These are phyloP conservation scores for Mrakiaceae sp. DNA, from an alignment of 1,284 basidiomycete species.

Conservation along the genomic window DNA sequence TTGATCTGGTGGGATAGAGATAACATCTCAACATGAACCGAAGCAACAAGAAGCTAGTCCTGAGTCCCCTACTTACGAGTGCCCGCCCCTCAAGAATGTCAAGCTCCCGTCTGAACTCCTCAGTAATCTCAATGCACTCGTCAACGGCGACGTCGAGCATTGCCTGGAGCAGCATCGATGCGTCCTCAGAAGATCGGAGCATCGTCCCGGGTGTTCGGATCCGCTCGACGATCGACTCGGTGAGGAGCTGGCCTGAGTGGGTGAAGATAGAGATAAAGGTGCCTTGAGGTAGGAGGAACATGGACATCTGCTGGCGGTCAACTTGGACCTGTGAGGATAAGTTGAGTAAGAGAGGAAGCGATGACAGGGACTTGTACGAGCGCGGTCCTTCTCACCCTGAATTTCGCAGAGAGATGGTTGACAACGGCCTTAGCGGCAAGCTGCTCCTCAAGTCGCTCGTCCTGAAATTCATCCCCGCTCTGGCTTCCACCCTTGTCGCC, in stretches of 20 bases:
- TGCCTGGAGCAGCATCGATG: conserved; percentile 21
- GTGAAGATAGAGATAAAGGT: conserved; percentile 20
- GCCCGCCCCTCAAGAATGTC: conserved; percentile 19
- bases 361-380: not conserved
- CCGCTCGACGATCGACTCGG: conserved; percentile 10
- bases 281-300: conserved; percentile 15
- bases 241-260: conserved; percentile 10
- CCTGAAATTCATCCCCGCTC: too few relatives aligned
- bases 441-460: too few relatives aligned
- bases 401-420: conserved; percentile 5
- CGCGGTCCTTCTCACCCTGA: not conserved
- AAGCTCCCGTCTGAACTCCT: conserved; percentile 12
- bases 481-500: too few relatives aligned
- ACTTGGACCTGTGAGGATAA: not conserved
- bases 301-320: conserved; percentile 11
- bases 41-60: not conserved
- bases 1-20: not conserved
- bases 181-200: conserved; percentile 17
- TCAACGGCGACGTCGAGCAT: conserved; percentile 20
- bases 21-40: not conserved
- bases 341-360: not conserved
- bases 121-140: conserved; percentile 15
- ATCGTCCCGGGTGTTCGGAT: conserved; percentile 17
- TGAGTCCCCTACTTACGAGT: conserved; percentile 1
- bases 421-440: conserved; percentile 14